Conservation (phyloP, 2,329 filamentous ascomycete genomes). For the Colletotrichum cordylinicola region DNA sequence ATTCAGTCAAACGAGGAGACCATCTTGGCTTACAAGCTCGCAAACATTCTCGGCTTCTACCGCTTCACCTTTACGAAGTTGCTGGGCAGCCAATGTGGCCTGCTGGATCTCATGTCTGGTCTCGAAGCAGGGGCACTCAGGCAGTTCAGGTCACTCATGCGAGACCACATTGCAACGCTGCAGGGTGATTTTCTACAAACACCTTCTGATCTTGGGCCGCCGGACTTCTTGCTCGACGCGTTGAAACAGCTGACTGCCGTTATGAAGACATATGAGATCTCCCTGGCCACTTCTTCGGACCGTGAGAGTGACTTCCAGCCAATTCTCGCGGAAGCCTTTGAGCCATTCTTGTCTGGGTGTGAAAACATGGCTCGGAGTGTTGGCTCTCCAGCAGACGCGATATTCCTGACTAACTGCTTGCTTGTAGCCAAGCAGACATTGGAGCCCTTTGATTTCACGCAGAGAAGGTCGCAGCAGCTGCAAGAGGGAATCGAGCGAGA, state of each 20-base stretch:
- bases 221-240: conserved; percentile 81
- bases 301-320: conserved; percentile 74
- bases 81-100: conserved; percentile 69
- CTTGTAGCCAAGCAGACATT: conserved; percentile 63
- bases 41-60: conserved; percentile 91
- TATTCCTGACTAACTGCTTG: conserved; percentile 78
- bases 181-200: conserved; percentile 75
- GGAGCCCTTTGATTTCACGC: conserved; percentile 68
- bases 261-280: conserved; percentile 87
- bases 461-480: conserved; percentile 59
- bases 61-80: conserved; percentile 83
- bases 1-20: conserved; percentile 92
- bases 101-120: conserved; percentile 71
- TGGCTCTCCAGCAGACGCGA: conserved; percentile 62
- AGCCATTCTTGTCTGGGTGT: conserved; percentile 84
- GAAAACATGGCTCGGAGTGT: conserved; percentile 71
- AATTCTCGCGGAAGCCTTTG: conserved; percentile 79
- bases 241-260: conserved; percentile 79
- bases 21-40: conserved; percentile 86
- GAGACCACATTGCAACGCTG: conserved; percentile 78
- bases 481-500: conserved; percentile 61
- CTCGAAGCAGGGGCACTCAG: conserved; percentile 79
- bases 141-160: conserved; percentile 82
- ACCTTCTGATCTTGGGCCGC: conserved; percentile 76
- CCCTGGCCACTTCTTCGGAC: conserved; percentile 65